Evolutionary conservation across 163 green algal species (phyloP), one percentile per base, ranked within the genome.

Genomic region (Volvox carteri): DNA sequence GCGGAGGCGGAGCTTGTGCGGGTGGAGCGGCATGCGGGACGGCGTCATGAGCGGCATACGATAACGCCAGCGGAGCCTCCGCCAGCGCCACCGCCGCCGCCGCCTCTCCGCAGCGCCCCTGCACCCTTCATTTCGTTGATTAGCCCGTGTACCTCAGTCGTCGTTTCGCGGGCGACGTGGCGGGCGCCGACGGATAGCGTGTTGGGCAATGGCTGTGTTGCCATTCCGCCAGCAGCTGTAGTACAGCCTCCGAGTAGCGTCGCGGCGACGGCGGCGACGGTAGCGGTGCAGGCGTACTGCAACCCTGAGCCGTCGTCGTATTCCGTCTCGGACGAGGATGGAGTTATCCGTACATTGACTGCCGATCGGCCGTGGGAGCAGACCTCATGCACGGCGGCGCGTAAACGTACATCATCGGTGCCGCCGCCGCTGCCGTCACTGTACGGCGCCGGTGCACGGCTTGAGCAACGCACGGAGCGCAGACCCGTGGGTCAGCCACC

Each of bases 1-100:
- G 81, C 81, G n/a, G n/a, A n/a, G 11, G 81, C 44, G 81, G 65
- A 56, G 65, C 30, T 87, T 4, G 81, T 62, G 1, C 44, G 65
- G 6, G 65, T 72, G 41, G 81, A 79, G 33, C 33, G 30, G 58
- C 23, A n/a, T 2, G 41, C 39, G 21, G 54, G 39, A 14, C 72
- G 42, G 5, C 72, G 42, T 3, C 62, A 14, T 25, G 48, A 84
- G 48, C 75, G 75, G 28, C 73, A 44, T 23, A 23, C 72, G 8
- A 28, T 41, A 19, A 78, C 21, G 5, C 41, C 42, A 5, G 44
- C 28, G 25, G 46, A n/a, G 46, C 44, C 74, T 65, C 54, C 4
- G 5, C 3, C 30, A 30, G 75, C 16, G 48, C 1, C 75, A 48
- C 7, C 46, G 50, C 1, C 46, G n/a, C 41, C n/a, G 42, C 72